Percentiles rank a stretch among this genome's conserved stretches.
Evolutionary conservation across 2,329 filamentous ascomycete genomes (phyloP).

Genomic region (Paramyrothecium sp.): DNA sequence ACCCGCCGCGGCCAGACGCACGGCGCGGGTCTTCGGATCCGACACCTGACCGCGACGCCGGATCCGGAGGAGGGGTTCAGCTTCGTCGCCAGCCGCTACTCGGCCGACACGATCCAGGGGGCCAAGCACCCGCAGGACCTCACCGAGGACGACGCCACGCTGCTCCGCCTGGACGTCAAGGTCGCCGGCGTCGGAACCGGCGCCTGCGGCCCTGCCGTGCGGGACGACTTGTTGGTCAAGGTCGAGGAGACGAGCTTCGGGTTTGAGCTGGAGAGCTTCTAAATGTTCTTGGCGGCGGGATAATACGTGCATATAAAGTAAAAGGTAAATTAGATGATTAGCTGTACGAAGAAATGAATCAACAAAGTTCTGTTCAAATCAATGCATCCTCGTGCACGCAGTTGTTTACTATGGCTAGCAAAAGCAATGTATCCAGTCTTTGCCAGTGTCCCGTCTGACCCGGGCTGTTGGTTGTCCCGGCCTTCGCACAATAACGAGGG

Average conservation of each 20-base stretch:
- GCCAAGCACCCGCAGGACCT: conserved; percentile 66
- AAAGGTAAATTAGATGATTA: neutral
- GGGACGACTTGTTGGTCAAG: conserved; percentile 42
- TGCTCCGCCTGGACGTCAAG: conserved; percentile 41
- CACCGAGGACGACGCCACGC: conserved; percentile 42
- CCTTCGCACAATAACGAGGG: too few relatives aligned
- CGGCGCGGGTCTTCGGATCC: conserved; percentile 15
- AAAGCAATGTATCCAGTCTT: too few relatives aligned
- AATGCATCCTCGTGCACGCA: too few relatives aligned
- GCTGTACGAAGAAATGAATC: neutral
- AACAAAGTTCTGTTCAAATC: neutral
- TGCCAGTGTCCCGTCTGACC: too few relatives aligned
- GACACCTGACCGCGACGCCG: conserved; percentile 7
- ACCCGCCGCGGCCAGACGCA: conserved; percentile 12
- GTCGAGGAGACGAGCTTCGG: conserved; percentile 38
- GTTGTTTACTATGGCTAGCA: too few relatives aligned
- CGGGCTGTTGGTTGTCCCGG: too few relatives aligned
- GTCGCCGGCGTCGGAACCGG: conserved; percentile 50
- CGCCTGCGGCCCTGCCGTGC: conserved; percentile 47
- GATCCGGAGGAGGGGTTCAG: conserved; percentile 29
- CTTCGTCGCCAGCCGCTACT: conserved; percentile 57
- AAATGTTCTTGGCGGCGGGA: neutral
- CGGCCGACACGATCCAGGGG: conserved; percentile 48
- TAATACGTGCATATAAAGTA: neutral
- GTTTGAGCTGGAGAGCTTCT: conserved; percentile 34